Base-by-base conservation (phyloP, 179 eudicot genomes). In the Gypsophila paniculata region DNA sequence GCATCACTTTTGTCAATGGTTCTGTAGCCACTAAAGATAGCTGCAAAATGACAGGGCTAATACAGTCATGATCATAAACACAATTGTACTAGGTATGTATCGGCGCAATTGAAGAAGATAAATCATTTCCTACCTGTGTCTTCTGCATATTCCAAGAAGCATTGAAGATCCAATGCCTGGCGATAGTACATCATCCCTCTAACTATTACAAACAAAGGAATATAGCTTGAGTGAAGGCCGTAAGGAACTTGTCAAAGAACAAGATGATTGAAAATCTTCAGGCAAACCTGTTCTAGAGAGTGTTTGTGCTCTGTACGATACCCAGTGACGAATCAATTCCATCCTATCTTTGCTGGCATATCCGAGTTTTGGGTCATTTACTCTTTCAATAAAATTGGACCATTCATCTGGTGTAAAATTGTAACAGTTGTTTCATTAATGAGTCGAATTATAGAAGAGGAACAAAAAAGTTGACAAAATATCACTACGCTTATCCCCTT, bases 101-200 rank as follows among this genome's bases (percentile, higher is more conserved):
- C 15, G 15, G 17, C 3, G 17, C 52, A 46, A 12, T 46, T 46
- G 29, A 59, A 68, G 54, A 11, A 13, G 18, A 36, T 42, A 32
- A 38, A 75, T 17, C 29, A 18, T 26, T 57, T 70, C 79, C 77
- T 77, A 91, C 99, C 96, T 74, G 71, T 66, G 76, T 91, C 92
- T 29, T 84, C 86, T 65, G 90, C 99, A 76, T 79, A 83, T 74
- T 94, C 99, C 80, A 89, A 79, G 77, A 94, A 91, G 86, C 89
- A 88, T 66, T 94, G 97, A 69, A 94, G 94, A 78, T 91, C 97
- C 80, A 94, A 80, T 51, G 97, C 93, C 81, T 85, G 83, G 68
- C 85, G 87, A 82, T 94, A 94, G 78, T 94, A 94, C 96, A 94
- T 94, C 97, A 94, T 94, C 73, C 99, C 99, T 83, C 99, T 87